phyloP scores from a whole-genome alignment of 306 rosid genomes.

The Hippophae tibetana region DNA sequence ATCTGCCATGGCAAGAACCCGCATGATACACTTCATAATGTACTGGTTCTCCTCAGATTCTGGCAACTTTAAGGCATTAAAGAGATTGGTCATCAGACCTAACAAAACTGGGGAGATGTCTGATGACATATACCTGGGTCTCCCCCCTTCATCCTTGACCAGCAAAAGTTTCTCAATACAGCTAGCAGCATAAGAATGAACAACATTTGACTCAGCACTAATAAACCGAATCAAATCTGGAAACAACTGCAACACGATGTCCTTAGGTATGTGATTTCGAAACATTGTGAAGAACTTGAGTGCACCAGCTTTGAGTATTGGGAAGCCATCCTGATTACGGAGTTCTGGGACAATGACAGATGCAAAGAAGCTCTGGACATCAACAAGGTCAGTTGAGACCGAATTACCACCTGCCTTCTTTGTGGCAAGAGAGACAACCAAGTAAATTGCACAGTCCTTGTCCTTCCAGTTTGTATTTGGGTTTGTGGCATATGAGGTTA shows the following conservation, averaged over 20 bases:
- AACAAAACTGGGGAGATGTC: slow-evolving; percentile 58
- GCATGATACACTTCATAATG: slow-evolving; percentile 88
- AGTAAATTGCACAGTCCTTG: slow-evolving; percentile 89
- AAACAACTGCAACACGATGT: slow-evolving; percentile 43
- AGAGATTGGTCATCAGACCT: slow-evolving; percentile 71
- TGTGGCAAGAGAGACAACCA: slow-evolving; percentile 87
- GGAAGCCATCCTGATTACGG: slow-evolving; percentile 50
- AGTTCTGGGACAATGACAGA: slow-evolving; percentile 84
- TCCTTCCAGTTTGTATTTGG: slow-evolving; percentile 74
- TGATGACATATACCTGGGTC: slow-evolving; percentile 41
- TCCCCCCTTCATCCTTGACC: slow-evolving; percentile 74
- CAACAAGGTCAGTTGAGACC: slow-evolving; percentile 81
- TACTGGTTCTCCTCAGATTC: slow-evolving; percentile 96
- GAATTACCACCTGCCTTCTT: slow-evolving; percentile 80
- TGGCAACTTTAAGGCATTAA: slow-evolving; percentile 60
- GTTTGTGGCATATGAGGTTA: slow-evolving; percentile 51
- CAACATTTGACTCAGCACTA: slow-evolving; percentile 75
- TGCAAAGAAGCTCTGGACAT: slow-evolving; percentile 78
- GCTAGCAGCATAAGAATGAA: slow-evolving; percentile 91
- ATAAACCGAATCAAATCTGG: slow-evolving; percentile 73
- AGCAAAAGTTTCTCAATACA: slow-evolving; percentile 86
- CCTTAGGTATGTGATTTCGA: slow-evolving; percentile 66
- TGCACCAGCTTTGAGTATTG: slow-evolving; percentile 95
- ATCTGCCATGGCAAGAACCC: slow-evolving; percentile 88
- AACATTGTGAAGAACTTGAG: slow-evolving; percentile 81